Conservation (phyloP, 345 rosid genomes). For the Diplotaxis tenuifolia region DNA sequence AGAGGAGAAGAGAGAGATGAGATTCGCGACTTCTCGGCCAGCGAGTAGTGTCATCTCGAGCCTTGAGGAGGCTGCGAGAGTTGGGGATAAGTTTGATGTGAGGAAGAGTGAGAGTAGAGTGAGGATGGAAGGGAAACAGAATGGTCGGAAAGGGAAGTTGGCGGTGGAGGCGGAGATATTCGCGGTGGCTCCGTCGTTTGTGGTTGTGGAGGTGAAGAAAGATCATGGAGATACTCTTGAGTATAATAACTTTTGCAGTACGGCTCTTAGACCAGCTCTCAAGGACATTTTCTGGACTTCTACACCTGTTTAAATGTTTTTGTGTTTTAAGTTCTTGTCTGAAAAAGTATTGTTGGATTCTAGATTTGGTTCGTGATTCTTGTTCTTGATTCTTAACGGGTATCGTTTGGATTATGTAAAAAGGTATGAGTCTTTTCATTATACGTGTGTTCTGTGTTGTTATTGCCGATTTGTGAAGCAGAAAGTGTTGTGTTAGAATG, state of each 20-base stretch:
- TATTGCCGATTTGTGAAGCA: conserved; percentile 11
- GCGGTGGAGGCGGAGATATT: conserved; percentile 75
- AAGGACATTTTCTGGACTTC: conserved; percentile 86
- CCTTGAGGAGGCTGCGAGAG: conserved; percentile 70
- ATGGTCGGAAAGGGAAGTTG: conserved; percentile 82
- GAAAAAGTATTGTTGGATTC: conserved; percentile 1
- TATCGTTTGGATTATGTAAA: conserved; percentile 2
- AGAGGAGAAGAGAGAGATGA: conserved; percentile 73
- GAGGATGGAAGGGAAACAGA: conserved; percentile 69
- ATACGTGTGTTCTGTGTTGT: conserved; percentile 4
- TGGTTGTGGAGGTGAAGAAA: conserved; percentile 89
- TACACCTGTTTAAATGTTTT: conserved; percentile 42
- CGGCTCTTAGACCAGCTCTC: conserved; percentile 85
- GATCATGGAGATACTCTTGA: conserved; percentile 86
- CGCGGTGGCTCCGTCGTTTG: conserved; percentile 68
- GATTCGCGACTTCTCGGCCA: conserved; percentile 74
- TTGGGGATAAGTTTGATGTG: conserved; percentile 57
- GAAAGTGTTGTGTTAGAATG: not conserved
- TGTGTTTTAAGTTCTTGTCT: not conserved
- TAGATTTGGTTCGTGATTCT: conserved; percentile 25
- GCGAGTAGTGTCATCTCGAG: conserved; percentile 84
- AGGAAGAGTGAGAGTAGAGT: conserved; percentile 73
- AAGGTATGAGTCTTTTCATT: not conserved
- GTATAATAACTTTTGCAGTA: conserved; percentile 81
- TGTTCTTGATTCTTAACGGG: conserved; percentile 28